Evolutionary conservation across 371 early-diverging fungal genomes (phyloP).

Genomic region (Mortierella sp.): DNA sequence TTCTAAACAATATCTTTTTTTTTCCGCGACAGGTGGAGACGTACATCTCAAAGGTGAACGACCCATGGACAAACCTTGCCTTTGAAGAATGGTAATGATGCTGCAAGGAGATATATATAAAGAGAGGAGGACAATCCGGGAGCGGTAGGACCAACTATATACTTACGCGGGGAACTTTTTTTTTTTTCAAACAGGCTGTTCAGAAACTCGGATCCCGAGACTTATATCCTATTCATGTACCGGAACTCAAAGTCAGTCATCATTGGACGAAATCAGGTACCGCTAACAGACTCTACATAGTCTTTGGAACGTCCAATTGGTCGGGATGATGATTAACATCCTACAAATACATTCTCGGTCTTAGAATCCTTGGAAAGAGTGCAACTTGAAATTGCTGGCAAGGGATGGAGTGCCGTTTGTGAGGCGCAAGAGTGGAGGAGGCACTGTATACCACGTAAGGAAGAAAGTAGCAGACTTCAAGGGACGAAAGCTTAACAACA

Average conservation of each 20-base stretch:
- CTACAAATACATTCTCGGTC: background rate
- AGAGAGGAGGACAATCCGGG: no score
- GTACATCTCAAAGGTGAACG: constrained; percentile 74
- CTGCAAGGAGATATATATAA: background rate
- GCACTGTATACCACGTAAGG: constrained; percentile 95
- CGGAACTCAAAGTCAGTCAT: constrained; percentile 92
- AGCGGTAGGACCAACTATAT: background rate
- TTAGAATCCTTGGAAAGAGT: constrained; percentile 95
- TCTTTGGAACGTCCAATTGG: background rate
- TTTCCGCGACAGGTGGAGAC: constrained; percentile 37
- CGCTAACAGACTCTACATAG: background rate
- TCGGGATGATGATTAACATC: background rate
- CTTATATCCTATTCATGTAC: constrained; percentile 85
- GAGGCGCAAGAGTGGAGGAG: constrained; percentile 94
- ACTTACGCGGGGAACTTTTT: background rate
- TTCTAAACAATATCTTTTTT: background rate
- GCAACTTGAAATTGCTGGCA: constrained; percentile 79
- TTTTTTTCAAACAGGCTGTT: constrained; percentile 54
- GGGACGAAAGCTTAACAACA: background rate
- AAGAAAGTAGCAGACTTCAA: background rate
- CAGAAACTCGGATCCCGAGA: constrained; percentile 73
- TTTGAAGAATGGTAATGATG: constrained; percentile 87
- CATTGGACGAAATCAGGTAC: constrained; percentile 93
- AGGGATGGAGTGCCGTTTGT: constrained; percentile 82
- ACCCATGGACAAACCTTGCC: constrained; percentile 92